Base-by-base conservation (phyloP, 2,329 filamentous ascomycete genomes). In the Bretziella fagacearum region DNA sequence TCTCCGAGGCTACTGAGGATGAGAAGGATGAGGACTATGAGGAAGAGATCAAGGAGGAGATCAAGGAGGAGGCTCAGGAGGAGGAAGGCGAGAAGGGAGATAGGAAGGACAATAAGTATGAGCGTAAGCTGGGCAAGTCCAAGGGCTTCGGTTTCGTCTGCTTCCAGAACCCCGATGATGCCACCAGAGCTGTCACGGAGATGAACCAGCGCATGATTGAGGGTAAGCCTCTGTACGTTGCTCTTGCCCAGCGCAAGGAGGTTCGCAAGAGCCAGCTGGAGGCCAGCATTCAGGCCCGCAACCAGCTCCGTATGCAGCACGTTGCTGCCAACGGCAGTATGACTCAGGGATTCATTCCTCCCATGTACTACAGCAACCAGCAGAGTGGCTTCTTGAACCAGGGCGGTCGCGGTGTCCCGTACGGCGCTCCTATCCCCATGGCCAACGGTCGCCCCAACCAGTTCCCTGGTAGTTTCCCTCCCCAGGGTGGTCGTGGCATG, bases 151-250 rank as follows among this genome's bases (percentile, higher is more conserved):
- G 91, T 58, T 98, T 98, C 65, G 91, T 98, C 61, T 98, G 91
- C 82, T 98, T 98, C 73, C 91, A 84, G 76, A 96, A 93, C 74
- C 87, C 91, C 52, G 91, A 98, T 59, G 91, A 98, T 65, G 91
- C 91, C 55, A 95, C 89, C 69, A 96, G 96, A 78, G 91, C 91
- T 54, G 89, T 98, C 54, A 86, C 87, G 52, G 91, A 98, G 67
- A 95, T 96, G 85, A 98, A 98, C 74, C 89, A 96, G 74, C 86
- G 91, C 66, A 98, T 98, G 91, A 74, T 96, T 56, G 82, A 87
- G 64, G 77, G 76, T 69, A 98, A 98, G 79, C 91, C 91, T 49
- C 74, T 98, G 52, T 98, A 98, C 62, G 91, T 98, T 59, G 91
- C 91, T 57, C 77, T 98, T 55, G 91, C 91, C 54, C 91, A 98